Evolutionary conservation across 495 filamentous ascomycete species (phyloP).

Genomic region (Neurospora terricola): DNA sequence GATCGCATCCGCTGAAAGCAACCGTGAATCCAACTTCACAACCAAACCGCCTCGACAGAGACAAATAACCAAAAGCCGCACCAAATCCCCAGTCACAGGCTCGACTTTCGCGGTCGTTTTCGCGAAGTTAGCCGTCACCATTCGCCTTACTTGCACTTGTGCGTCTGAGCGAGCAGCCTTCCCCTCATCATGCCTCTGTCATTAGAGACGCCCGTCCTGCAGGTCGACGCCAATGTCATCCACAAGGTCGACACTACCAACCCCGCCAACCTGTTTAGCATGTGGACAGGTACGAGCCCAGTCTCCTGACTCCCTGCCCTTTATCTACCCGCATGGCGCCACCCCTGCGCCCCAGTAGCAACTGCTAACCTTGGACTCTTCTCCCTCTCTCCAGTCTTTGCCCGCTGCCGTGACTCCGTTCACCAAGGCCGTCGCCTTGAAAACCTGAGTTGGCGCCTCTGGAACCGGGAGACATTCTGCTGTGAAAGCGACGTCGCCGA

Average conservation of each 20-base stretch:
- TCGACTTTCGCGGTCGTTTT: constrained; percentile 15
- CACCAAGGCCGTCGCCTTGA: constrained; percentile 88
- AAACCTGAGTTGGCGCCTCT: constrained; percentile 92
- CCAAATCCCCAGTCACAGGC: neutral
- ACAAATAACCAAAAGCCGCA: neutral
- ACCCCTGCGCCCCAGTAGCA: constrained; percentile 1
- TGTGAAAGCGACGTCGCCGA: constrained; percentile 49
- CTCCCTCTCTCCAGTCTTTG: constrained; percentile 64
- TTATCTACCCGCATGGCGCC: constrained; percentile 12
- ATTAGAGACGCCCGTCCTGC: constrained; percentile 48
- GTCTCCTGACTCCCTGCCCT: neutral
- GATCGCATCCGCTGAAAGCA: constrained; percentile 14
- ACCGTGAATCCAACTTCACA: neutral
- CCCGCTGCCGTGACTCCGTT: constrained; percentile 87
- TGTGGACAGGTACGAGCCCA: constrained; percentile 80
- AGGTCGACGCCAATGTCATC: constrained; percentile 76
- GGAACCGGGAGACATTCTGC: constrained; percentile 94
- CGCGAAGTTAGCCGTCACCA: constrained; percentile 9
- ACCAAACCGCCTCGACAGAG: neutral
- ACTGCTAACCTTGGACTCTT: constrained; percentile 2
- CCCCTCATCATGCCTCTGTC: constrained; percentile 23
- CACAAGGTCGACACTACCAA: constrained; percentile 91
- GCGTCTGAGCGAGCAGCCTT: constrained; percentile 21
- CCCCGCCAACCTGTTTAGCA: constrained; percentile 86
- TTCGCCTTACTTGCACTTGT: constrained; percentile 8